Conservation (phyloP, 768 basidiomycete genomes). For the Kwoniella sp. region DNA sequence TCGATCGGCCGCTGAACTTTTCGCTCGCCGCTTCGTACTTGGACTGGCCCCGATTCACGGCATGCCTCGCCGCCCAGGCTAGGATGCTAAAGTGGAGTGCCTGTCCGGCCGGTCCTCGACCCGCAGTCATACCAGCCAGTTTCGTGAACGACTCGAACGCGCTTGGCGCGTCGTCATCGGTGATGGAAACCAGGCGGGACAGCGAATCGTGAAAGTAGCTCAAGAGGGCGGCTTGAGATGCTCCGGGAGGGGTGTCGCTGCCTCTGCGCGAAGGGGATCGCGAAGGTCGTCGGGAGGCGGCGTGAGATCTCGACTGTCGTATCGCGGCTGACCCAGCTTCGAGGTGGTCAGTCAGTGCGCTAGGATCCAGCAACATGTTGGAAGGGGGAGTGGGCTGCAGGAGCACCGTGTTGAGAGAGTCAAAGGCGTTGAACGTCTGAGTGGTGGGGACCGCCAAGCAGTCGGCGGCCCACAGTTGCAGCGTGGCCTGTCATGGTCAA, state of each 20-base stretch:
- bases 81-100: conserved; percentile 30
- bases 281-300: conserved; percentile 1
- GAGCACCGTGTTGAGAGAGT: conserved; percentile 21
- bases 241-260: conserved; percentile 4
- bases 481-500: conserved; percentile 17
- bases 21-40: conserved; percentile 32
- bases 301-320: background rate
- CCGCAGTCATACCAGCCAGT: conserved; percentile 14
- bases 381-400: conserved; percentile 6
- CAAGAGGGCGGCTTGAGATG: conserved; percentile 13
- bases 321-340: background rate
- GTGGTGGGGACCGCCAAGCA: conserved; percentile 20
- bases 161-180: conserved; percentile 12
- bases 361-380: background rate
- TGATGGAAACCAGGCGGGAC: conserved; percentile 29
- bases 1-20: conserved; percentile 20
- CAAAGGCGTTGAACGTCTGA: conserved; percentile 20
- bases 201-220: conserved; percentile 30
- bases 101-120: conserved; percentile 12
- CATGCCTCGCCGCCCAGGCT: conserved; percentile 31
- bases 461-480: conserved; percentile 34
- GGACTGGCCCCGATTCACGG: conserved; percentile 24
- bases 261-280: conserved; percentile 3
- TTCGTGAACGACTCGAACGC: conserved; percentile 27
- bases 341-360: background rate